Evolutionary conservation across 371 early-diverging fungal genomes (phyloP).

Genomic region (Nematocida minor): DNA sequence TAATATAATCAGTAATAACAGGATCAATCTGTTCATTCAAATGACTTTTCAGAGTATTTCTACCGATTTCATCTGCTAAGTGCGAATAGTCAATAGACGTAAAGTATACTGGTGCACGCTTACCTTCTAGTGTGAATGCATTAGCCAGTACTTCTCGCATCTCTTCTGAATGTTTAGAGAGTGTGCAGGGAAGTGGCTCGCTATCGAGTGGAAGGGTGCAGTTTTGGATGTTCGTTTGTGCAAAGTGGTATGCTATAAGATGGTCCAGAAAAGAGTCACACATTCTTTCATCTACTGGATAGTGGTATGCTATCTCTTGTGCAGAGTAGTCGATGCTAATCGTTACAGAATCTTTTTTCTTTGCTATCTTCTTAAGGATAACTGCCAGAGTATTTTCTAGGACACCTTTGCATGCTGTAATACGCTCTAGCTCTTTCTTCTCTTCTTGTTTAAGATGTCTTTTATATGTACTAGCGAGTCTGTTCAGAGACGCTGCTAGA

Average conservation of each 20-base stretch:
- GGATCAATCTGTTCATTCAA: constrained; percentile 88
- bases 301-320: background rate
- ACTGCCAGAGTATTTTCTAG: background rate
- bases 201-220: constrained; percentile 94
- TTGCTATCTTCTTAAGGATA: background rate
- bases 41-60: background rate
- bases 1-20: constrained; percentile 94
- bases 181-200: constrained; percentile 69
- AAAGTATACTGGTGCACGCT: background rate
- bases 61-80: background rate
- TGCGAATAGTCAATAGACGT: background rate
- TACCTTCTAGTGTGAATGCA: background rate
- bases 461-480: constrained; percentile 79
- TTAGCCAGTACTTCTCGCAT: background rate
- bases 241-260: constrained; percentile 93
- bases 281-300: constrained; percentile 78
- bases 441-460: constrained; percentile 85
- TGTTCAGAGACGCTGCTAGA: background rate
- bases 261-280: constrained; percentile 95
- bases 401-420: background rate
- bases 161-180: background rate
- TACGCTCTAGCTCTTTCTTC: constrained; percentile 80
- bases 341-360: background rate
- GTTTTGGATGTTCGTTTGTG: constrained; percentile 75
- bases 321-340: background rate